Conservation (phyloP, 2,329 filamentous ascomycete species). For the Pseudogymnoascus sp. region DNA sequence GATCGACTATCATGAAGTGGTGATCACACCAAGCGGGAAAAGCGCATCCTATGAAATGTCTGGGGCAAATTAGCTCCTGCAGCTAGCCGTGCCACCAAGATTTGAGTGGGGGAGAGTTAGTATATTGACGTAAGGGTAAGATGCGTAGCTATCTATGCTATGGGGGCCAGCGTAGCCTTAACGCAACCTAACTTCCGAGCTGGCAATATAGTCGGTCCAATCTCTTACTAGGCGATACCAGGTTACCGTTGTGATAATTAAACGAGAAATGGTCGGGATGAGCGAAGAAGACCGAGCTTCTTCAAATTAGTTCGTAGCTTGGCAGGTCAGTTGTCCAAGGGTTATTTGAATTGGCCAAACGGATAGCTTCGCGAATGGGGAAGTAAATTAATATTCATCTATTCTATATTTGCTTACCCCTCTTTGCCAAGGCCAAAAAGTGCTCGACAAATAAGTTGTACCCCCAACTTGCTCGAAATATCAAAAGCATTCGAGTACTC, state of each 20-base stretch:
- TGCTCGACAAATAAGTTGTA: not conserved
- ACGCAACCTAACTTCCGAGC: not conserved
- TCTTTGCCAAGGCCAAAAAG: not conserved
- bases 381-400: conserved; percentile 3
- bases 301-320: not conserved
- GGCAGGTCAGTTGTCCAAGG: not conserved
- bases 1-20: not conserved
- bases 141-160: too few species aligned
- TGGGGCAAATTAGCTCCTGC: not conserved
- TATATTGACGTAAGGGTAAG: not conserved
- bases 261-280: not conserved
- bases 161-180: not conserved
- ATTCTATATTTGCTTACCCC: not conserved
- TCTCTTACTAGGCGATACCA: too few species aligned
- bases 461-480: not conserved
- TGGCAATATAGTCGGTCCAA: not conserved
- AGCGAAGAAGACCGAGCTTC: not conserved
- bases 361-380: not conserved
- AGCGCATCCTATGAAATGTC: not conserved
- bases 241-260: not conserved
- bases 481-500: not conserved
- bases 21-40: not conserved
- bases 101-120: not conserved
- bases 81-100: too few species aligned
- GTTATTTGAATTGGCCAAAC: not conserved